Evolutionary conservation across 1,139 yeast genomes (phyloP).

Genomic region (Geotrichum phurueaensis): DNA sequence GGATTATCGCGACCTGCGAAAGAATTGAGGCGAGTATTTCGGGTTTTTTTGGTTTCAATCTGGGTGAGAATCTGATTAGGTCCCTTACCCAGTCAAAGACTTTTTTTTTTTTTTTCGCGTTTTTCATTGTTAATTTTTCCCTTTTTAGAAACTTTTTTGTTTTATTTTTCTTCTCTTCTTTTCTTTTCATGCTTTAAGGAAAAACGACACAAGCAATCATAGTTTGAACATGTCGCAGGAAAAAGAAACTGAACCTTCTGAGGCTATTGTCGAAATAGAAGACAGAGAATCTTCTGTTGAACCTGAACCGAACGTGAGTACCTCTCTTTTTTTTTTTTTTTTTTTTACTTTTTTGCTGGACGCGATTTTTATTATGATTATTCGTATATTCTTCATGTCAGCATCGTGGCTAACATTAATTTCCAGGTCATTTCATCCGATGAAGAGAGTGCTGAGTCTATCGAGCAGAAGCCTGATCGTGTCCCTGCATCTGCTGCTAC

Average conservation of each 20-base stretch:
- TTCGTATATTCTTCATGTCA: neutral
- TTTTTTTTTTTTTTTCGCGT: neutral
- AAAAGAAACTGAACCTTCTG: neutral
- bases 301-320: slow-evolving; percentile 1
- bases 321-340: neutral
- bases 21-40: neutral
- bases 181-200: neutral
- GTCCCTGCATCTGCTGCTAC: neutral
- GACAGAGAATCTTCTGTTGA: slow-evolving; percentile 2
- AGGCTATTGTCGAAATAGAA: neutral
- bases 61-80: neutral
- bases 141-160: neutral
- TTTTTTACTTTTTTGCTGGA: neutral
- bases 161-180: neutral
- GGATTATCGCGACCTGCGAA: neutral
- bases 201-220: neutral
- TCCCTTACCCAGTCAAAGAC: neutral
- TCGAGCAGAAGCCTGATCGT: neutral
- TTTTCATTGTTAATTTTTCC: slow-evolving; percentile 2
- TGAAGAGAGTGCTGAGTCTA: neutral
- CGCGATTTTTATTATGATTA: neutral
- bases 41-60: neutral
- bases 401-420: neutral
- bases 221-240: slow-evolving; percentile 2
- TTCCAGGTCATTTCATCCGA: slow-evolving; percentile 3